Percentiles rank a stretch among this genome's conserved stretches.
These are phyloP conservation scores for Fallopia convolvulus DNA, from an alignment of 148 eudicot genomes.

Conservation along the genomic window DNA sequence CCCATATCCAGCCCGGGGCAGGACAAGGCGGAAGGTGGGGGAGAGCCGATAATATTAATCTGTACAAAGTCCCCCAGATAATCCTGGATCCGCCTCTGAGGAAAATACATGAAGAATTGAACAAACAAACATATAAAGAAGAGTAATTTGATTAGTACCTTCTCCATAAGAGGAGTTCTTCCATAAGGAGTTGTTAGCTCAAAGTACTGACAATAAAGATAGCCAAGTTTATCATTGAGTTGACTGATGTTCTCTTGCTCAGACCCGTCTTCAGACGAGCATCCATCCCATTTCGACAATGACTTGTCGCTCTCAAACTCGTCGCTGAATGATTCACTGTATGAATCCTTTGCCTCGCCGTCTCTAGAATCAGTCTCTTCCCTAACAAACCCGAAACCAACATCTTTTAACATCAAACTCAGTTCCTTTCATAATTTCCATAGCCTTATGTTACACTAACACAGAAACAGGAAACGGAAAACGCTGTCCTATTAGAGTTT, in stretches of 20 bases:
- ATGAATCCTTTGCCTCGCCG: neutral
- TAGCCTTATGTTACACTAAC: neutral
- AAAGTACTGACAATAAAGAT: slow-evolving; percentile 12
- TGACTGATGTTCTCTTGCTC: slow-evolving; percentile 9
- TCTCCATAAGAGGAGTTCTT: slow-evolving; percentile 12
- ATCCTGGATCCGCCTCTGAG: too few relatives aligned
- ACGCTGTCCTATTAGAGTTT: too few relatives aligned
- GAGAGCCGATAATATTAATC: too few relatives aligned
- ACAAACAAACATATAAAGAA: neutral
- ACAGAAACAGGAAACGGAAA: too few relatives aligned
- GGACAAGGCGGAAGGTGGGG: too few relatives aligned
- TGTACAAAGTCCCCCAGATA: too few relatives aligned
- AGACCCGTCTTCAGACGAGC: slow-evolving; percentile 9
- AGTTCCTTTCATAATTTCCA: neutral
- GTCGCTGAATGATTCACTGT: slow-evolving; percentile 1
- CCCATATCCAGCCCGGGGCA: too few relatives aligned
- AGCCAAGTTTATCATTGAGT: slow-evolving; percentile 10
- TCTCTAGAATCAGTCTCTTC: slow-evolving; percentile 14
- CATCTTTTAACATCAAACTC: neutral
- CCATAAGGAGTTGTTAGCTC: slow-evolving; percentile 12
- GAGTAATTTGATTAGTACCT: neutral
- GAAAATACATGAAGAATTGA: neutral
- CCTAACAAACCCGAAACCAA: neutral
- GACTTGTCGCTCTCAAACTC: slow-evolving; percentile 7
- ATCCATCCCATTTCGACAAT: slow-evolving; percentile 7